phyloP scores from a whole-genome alignment of 2,329 filamentous ascomycete genomes.

The Thelonectria olida region DNA sequence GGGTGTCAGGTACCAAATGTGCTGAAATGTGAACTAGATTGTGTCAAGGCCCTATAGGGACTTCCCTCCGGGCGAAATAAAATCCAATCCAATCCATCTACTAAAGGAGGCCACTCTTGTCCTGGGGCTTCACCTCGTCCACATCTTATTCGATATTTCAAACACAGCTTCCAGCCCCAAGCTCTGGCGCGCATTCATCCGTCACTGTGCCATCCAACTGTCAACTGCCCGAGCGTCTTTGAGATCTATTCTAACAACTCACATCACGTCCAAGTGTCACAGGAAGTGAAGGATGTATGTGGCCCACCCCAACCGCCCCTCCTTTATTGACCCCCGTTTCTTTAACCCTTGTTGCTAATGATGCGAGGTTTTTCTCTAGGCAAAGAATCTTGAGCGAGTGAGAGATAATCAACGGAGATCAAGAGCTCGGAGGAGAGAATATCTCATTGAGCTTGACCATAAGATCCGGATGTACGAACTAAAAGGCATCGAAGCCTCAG shows the following conservation, averaged over 20 bases:
- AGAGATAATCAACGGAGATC: conserved; percentile 81
- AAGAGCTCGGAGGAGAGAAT: conserved; percentile 78
- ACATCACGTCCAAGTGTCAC: conserved; percentile 44
- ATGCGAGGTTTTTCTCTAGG: conserved; percentile 37
- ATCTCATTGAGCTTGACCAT: conserved; percentile 74
- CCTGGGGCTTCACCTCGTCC: conserved; percentile 7
- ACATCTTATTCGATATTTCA: conserved; percentile 7
- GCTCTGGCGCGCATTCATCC: conserved; percentile 19
- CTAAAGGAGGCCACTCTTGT: conserved; percentile 3
- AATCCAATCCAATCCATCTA: too few relatives aligned
- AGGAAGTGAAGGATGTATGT: conserved; percentile 41
- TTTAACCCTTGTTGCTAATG: conserved; percentile 29
- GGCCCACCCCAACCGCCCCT: conserved; percentile 18
- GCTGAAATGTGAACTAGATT: too few relatives aligned
- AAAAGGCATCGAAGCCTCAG: conserved; percentile 72
- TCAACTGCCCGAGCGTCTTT: conserved; percentile 20
- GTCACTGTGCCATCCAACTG: conserved; percentile 23
- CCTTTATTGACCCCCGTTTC: conserved; percentile 5
- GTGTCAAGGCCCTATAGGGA: too few relatives aligned
- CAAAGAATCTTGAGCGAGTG: conserved; percentile 63
- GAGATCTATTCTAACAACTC: conserved; percentile 26
- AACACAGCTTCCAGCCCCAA: conserved; percentile 13
- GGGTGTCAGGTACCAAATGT: too few relatives aligned
- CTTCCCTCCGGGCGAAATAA: too few relatives aligned
- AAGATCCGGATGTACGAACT: conserved; percentile 69